Evolutionary conservation across 768 basidiomycete species (phyloP).

Genomic region (Macrocybe gigantea): DNA sequence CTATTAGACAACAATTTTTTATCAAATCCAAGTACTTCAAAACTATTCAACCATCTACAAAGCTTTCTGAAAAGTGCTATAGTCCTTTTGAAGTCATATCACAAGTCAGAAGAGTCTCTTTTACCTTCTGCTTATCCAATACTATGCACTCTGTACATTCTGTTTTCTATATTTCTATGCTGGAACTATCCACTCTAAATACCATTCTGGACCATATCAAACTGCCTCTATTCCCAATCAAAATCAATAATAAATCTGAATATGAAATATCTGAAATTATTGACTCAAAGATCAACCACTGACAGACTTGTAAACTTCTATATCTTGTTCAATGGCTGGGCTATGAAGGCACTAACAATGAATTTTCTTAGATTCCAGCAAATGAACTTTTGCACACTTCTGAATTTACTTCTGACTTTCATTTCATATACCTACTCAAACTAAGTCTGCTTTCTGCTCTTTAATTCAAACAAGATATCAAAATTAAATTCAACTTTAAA

Average conservation of each 20-base stretch:
- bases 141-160: constrained; percentile 16
- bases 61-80: neutral
- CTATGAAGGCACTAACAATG: too few relatives aligned
- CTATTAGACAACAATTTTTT: too few relatives aligned
- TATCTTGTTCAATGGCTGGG: constrained; percentile 8
- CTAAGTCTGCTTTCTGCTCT: too few relatives aligned
- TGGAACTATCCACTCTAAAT: constrained; percentile 1
- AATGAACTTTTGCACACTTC: too few relatives aligned
- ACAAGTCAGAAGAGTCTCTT: neutral
- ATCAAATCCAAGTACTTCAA: neutral
- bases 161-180: constrained; percentile 22
- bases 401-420: too few relatives aligned
- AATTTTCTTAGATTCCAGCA: too few relatives aligned
- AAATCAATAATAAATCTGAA: constrained; percentile 7
- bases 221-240: constrained; percentile 2
- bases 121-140: neutral
- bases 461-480: too few relatives aligned
- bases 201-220: constrained; percentile 2
- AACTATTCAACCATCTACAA: neutral
- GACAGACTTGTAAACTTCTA: neutral
- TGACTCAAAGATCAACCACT: constrained; percentile 8
- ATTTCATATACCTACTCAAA: too few relatives aligned
- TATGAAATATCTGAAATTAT: constrained; percentile 7
- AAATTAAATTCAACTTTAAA: too few relatives aligned
- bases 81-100: neutral